Base-by-base conservation (phyloP, 2,329 filamentous ascomycete species). In the Aspergillus quadricinctus region DNA sequence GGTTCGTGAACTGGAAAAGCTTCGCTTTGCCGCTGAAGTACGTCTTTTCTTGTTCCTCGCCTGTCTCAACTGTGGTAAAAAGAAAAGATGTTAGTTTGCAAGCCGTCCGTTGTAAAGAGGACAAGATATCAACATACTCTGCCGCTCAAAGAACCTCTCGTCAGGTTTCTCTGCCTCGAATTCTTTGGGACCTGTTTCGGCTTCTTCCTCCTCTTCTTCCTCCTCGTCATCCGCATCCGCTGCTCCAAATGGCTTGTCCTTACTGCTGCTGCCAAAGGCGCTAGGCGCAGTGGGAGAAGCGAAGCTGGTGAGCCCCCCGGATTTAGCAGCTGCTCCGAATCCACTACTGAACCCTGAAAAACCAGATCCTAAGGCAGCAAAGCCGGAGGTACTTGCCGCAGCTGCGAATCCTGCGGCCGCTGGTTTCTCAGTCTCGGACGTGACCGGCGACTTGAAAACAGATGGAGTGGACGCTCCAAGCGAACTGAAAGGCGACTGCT, bases 41-140 rank as follows among this genome's bases (percentile, higher is more conserved):
- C 1, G 89, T 93, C 21, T 81, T 80, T 72, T 97, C 93, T 50
- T 86, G 86, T 66, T 92, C 86, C 75, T 97, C 93, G 55, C 93
- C 93, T 52, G 94, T 93, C 70, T 96, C 88, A 45, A 93, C 83
- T 92, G 64, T 53, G 43, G 10, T 2, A 50, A 37, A 52, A 46
- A 27, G 46, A 51, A 48, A 43, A 14, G 56, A 17, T 5, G 56
- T 78, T 64, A 75, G 72, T 57, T 55, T 50, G 11, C 19, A 17
- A 27, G 52, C 14, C 53, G 27, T 6, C 31, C 52, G 4, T 8
- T n/a, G 21, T 14, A 11, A 21, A 17, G 31, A 29, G 45, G 49
- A 3, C 17, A 35, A 7, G 6, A 17, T 17, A 43, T 46, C 49
- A 74, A 74, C 84, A 75, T 78, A 92, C 90, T 82, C 71, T 88